Evolutionary conservation across 345 rosid species (phyloP).

Genomic region (Raphanus raphanistrum): DNA sequence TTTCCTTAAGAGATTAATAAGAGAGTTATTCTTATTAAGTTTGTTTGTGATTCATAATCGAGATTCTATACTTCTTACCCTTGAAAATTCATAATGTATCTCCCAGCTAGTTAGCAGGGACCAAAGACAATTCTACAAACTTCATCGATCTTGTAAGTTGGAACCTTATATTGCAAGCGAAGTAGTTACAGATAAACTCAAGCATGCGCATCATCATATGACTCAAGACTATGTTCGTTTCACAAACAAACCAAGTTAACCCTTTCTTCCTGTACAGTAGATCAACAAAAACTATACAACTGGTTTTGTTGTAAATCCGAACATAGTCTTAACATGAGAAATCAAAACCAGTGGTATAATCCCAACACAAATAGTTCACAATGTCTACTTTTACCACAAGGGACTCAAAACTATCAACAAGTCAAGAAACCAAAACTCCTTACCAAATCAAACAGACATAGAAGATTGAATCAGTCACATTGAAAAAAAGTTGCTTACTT

Average conservation of each 20-base stretch:
- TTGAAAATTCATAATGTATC: background rate
- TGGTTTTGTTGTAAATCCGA: background rate
- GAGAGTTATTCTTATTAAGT: no score
- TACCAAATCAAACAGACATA: constrained; percentile 7
- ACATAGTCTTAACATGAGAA: background rate
- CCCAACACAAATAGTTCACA: background rate
- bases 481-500: background rate
- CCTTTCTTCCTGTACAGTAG: background rate
- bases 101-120: background rate
- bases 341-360: background rate
- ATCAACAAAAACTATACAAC: background rate
- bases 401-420: background rate
- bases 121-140: constrained; percentile 12
- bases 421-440: background rate
- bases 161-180: background rate
- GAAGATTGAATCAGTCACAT: background rate
- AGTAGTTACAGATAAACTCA: background rate
- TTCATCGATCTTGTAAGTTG: background rate
- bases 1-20: no score
- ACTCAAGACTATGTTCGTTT: background rate
- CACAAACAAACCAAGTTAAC: background rate
- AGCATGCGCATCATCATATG: background rate
- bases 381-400: background rate
- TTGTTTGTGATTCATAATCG: no score
- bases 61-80: no score